These are phyloP conservation scores for Penicillium sp. DNA, from an alignment of 2,329 filamentous ascomycete genomes.

Conservation along the genomic window DNA sequence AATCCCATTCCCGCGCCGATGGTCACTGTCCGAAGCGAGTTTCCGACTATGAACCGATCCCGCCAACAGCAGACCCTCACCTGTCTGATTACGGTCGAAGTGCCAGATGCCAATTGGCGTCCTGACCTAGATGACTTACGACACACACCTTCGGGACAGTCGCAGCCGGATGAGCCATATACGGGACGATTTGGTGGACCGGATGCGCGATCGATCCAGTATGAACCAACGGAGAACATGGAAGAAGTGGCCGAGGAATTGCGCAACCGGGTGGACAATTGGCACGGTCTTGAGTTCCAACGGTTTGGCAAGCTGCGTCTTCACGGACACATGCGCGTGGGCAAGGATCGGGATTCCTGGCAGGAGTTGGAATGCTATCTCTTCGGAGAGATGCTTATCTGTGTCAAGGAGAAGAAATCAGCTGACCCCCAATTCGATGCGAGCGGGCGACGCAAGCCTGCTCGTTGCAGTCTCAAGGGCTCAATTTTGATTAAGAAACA, in stretches of 20 bases:
- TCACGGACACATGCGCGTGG: conserved; percentile 86
- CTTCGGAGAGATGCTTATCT: conserved; percentile 98
- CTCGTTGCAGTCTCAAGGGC: conserved; percentile 87
- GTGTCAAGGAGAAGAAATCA: conserved; percentile 93
- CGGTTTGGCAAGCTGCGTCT: conserved; percentile 89
- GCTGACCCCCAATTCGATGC: conserved; percentile 63
- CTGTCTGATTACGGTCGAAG: conserved; percentile 90
- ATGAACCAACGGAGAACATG: conserved; percentile 73
- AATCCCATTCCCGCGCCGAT: conserved; percentile 88
- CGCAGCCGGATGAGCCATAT: conserved; percentile 54
- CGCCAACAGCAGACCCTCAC: conserved; percentile 93
- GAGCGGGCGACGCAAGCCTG: conserved; percentile 60
- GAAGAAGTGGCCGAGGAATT: conserved; percentile 85
- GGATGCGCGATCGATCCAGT: conserved; percentile 63
- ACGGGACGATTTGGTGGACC: conserved; percentile 48
- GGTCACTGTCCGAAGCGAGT: conserved; percentile 95
- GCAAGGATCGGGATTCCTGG: conserved; percentile 95
- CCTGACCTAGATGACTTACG: conserved; percentile 77
- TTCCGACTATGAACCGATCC: conserved; percentile 87
- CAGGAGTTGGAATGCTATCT: conserved; percentile 96
- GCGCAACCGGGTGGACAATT: conserved; percentile 88
- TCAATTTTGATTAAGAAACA: conserved; percentile 99
- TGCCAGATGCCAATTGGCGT: conserved; percentile 87
- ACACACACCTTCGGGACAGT: conserved; percentile 52
- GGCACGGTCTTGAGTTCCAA: conserved; percentile 92